Percentiles rank a stretch among this genome's conserved stretches.
Evolutionary conservation across 306 rosid genomes (phyloP).

Genomic region (Betula pendula): DNA sequence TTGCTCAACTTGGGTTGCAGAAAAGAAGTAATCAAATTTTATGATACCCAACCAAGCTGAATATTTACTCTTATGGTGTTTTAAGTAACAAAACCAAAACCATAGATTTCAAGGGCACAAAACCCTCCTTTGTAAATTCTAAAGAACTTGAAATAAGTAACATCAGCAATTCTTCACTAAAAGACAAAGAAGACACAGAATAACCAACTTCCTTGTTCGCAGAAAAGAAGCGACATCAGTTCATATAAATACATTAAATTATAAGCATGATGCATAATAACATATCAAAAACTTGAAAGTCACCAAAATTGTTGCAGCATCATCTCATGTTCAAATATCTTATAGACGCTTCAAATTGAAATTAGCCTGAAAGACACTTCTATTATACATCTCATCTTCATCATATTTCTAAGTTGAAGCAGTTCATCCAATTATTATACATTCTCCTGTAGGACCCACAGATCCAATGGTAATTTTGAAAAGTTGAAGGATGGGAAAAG

Average conservation of each 20-base stretch:
- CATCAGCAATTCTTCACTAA: not conserved
- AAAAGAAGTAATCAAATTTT: not conserved
- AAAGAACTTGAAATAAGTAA: not conserved
- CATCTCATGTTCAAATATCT: slow-evolving; percentile 7
- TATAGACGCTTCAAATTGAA: not conserved
- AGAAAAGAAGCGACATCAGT: not conserved
- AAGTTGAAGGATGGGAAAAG: too few species aligned
- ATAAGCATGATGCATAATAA: not conserved
- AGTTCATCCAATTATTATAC: not conserved
- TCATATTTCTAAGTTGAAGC: not conserved
- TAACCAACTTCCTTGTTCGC: not conserved
- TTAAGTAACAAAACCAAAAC: not conserved
- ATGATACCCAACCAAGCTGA: not conserved
- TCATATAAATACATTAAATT: not conserved
- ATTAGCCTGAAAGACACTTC: not conserved
- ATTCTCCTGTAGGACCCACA: too few species aligned
- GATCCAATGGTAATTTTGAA: too few species aligned
- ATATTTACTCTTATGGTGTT: not conserved
- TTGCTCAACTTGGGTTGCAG: not conserved
- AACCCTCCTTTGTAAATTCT: not conserved
- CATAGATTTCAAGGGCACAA: not conserved
- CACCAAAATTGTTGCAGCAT: not conserved
- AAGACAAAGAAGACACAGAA: not conserved
- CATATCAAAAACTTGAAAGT: not conserved
- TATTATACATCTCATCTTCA: not conserved